phyloP scores from a whole-genome alignment of 768 basidiomycete species.

The Lactarius hatsudake region DNA sequence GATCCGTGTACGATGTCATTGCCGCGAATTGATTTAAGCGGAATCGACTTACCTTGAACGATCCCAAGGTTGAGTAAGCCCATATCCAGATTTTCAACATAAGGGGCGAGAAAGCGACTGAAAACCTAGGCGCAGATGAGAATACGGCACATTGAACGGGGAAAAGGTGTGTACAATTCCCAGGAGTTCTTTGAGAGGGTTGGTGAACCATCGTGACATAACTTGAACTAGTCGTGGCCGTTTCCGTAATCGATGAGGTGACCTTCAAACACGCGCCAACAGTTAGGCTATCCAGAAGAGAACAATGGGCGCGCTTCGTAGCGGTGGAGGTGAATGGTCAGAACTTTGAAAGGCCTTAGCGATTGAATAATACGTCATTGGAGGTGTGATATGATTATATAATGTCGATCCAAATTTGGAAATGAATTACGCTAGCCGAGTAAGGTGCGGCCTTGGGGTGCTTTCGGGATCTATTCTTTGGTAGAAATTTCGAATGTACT shows the following conservation, averaged over 20 bases:
- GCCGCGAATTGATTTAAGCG: neutral
- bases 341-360: neutral
- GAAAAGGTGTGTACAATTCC: slow-evolving; percentile 57
- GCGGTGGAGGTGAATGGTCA: neutral
- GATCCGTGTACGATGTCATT: slow-evolving; percentile 21
- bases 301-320: neutral
- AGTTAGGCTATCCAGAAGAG: neutral
- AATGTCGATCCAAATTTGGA: neutral
- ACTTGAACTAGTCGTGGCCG: neutral
- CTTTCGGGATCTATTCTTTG: neutral
- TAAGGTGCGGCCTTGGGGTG: neutral
- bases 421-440: neutral
- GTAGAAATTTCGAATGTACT: neutral
- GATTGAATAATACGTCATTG: neutral
- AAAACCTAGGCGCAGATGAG: slow-evolving; percentile 52
- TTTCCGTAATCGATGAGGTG: neutral
- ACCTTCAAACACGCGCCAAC: neutral
- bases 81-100: slow-evolving; percentile 94
- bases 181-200: slow-evolving; percentile 81
- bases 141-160: neutral
- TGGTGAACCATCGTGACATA: slow-evolving; percentile 63
- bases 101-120: slow-evolving; percentile 89
- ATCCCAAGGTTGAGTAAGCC: slow-evolving; percentile 94
- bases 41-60: slow-evolving; percentile 60
- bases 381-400: neutral